Evolutionary conservation across 1,284 basidiomycete species (phyloP).

Genomic region (Papiliotrema fonsecae): DNA sequence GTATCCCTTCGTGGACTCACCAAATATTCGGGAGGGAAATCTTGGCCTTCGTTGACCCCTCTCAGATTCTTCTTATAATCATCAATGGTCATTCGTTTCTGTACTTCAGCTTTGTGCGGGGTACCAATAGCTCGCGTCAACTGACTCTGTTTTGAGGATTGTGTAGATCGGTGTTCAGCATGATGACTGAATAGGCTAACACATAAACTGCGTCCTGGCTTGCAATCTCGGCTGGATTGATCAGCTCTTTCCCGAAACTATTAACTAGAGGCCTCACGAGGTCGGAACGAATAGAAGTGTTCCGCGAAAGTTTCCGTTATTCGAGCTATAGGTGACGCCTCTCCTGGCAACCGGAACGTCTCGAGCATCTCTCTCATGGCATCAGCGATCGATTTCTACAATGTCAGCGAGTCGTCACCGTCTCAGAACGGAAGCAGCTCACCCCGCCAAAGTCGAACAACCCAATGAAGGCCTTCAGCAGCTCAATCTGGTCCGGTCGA

Average conservation of each 20-base stretch:
- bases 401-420: not conserved
- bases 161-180: conserved; percentile 97
- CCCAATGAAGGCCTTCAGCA: conserved; percentile 81
- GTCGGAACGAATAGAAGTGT: conserved; percentile 77
- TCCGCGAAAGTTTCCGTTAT: conserved; percentile 95
- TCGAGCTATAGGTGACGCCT: conserved; percentile 87
- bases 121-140: conserved; percentile 10
- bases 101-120: not conserved
- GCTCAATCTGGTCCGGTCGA: conserved; percentile 75
- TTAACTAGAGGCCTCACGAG: conserved; percentile 54
- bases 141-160: conserved; percentile 89
- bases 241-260: not conserved
- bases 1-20: conserved; percentile 21
- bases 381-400: conserved; percentile 91
- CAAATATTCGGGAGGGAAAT: conserved; percentile 82
- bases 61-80: conserved; percentile 90
- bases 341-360: conserved; percentile 90
- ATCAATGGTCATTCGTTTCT: conserved; percentile 95
- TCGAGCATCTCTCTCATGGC: conserved; percentile 93
- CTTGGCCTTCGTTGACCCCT: conserved; percentile 80
- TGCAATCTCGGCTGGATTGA: conserved; percentile 70
- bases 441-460: conserved; percentile 88
- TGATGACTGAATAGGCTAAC: conserved; percentile 89
- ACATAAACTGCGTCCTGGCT: conserved; percentile 92
- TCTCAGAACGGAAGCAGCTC: conserved; percentile 29